These are phyloP conservation scores for Mycena chlorophos DNA, from an alignment of 768 basidiomycete genomes.

Conservation along the genomic window DNA sequence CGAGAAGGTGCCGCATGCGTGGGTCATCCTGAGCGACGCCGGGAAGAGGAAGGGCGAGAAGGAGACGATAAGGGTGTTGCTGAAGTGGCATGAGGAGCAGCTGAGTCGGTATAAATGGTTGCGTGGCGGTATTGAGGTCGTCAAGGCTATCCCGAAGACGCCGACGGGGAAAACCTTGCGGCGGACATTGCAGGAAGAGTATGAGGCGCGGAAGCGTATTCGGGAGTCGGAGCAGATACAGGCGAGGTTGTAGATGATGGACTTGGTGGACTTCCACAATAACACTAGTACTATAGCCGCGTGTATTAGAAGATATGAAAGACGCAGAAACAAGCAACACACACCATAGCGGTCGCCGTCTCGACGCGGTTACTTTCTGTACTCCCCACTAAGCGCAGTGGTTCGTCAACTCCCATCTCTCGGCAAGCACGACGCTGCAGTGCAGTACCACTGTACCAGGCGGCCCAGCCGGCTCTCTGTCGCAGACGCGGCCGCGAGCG, in stretches of 20 bases:
- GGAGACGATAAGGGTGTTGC: constrained; percentile 46
- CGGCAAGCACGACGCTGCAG: too few relatives aligned
- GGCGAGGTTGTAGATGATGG: background rate
- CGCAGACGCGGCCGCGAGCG: too few relatives aligned
- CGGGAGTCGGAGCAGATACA: background rate
- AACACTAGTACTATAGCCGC: too few relatives aligned
- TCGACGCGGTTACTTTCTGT: too few relatives aligned
- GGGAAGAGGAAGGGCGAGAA: constrained; percentile 52
- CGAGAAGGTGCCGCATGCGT: constrained; percentile 76
- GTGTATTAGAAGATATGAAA: too few relatives aligned
- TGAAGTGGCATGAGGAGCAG: constrained; percentile 60
- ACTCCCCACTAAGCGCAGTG: too few relatives aligned
- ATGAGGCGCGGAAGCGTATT: constrained; percentile 40
- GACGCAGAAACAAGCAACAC: too few relatives aligned
- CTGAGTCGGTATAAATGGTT: constrained; percentile 79
- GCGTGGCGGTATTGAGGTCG: constrained; percentile 67
- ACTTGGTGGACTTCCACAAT: too few relatives aligned
- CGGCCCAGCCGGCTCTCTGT: too few relatives aligned
- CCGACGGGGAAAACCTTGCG: constrained; percentile 74
- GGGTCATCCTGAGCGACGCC: constrained; percentile 63
- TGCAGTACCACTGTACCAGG: too few relatives aligned
- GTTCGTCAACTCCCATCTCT: too few relatives aligned
- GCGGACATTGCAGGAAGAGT: constrained; percentile 57
- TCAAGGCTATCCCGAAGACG: constrained; percentile 69
- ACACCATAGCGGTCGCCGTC: too few relatives aligned